A percentile compares a stretch with the other conserved stretches of the same genome.
phyloP scores from a whole-genome alignment of 2,329 filamentous ascomycete species.

The Ophiostoma populinum region DNA sequence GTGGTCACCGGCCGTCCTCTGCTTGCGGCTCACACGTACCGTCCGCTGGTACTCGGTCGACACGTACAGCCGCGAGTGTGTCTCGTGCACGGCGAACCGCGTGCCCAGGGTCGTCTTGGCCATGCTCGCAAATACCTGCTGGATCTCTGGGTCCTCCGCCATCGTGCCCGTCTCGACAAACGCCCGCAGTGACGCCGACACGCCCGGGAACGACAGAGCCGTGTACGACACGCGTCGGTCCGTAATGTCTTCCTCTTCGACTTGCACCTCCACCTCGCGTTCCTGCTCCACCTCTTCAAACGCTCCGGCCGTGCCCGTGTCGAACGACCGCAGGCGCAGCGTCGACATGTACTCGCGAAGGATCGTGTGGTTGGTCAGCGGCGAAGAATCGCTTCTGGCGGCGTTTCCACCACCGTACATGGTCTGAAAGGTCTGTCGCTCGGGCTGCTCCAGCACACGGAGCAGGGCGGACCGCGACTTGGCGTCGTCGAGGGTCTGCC shows the following conservation, averaged over 20 bases:
- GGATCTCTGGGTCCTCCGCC: neutral
- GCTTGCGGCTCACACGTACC: conserved; percentile 16
- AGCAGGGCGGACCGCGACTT: conserved; percentile 24
- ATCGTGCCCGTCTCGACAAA: conserved; percentile 8
- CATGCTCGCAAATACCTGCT: conserved; percentile 3
- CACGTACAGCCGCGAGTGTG: conserved; percentile 17
- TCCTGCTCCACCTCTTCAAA: conserved; percentile 44
- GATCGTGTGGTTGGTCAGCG: too few relatives aligned
- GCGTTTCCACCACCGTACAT: conserved; percentile 27
- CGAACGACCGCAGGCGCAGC: neutral
- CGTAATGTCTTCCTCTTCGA: conserved; percentile 31
- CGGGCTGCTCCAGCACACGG: conserved; percentile 27
- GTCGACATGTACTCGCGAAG: neutral
- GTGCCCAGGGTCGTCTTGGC: conserved; percentile 2
- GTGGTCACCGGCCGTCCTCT: conserved; percentile 15
- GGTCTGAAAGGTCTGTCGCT: conserved; percentile 38
- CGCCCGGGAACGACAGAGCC: conserved; percentile 4
- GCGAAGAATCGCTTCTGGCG: too few relatives aligned
- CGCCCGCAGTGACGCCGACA: neutral
- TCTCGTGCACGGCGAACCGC: conserved; percentile 4
- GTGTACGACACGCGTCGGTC: neutral
- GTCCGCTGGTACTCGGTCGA: conserved; percentile 31
- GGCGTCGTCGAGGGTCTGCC: conserved; percentile 21
- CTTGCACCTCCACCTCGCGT: conserved; percentile 39
- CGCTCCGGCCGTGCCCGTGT: conserved; percentile 18